A percentile compares a stretch with the other conserved stretches of the same genome.
Conservation (phyloP, 192 early-diverging fungal genomes). For the Coemansia sp. region DNA sequence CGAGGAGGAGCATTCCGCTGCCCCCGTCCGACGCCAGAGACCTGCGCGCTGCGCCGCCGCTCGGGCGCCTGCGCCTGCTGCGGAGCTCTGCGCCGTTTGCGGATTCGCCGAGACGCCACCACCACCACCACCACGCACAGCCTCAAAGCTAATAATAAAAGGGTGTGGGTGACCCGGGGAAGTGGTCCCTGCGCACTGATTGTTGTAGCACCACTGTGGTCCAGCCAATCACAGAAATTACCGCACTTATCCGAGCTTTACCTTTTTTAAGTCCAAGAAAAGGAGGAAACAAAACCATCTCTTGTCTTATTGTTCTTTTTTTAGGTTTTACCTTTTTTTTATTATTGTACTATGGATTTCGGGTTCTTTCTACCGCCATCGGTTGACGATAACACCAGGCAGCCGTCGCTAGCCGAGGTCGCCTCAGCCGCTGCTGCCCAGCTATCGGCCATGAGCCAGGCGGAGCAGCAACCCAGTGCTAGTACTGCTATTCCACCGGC, state of each 20-base stretch:
- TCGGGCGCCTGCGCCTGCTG: conserved; percentile 38
- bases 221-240: conserved; percentile 18
- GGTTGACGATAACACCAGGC: neutral
- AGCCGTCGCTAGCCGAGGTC: conserved; percentile 13
- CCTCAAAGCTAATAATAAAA: too few species aligned
- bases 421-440: neutral
- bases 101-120: too few species aligned
- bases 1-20: conserved; percentile 40
- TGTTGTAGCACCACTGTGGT: too few species aligned
- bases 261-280: too few species aligned
- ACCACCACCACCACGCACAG: too few species aligned
- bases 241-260: neutral
- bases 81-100: conserved; percentile 36
- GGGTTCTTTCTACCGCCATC: neutral
- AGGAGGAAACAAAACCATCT: too few species aligned
- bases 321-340: neutral
- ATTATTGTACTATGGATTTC: neutral
- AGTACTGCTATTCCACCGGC: neutral
- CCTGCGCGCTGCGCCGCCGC: conserved; percentile 17
- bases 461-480: too few species aligned
- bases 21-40: conserved; percentile 25
- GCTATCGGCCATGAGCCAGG: neutral
- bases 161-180: too few species aligned
- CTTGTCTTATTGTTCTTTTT: neutral
- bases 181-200: too few species aligned